Evolutionary conservation across 305 asterid genomes (phyloP).

Genomic region (Coffea humblotiana): DNA sequence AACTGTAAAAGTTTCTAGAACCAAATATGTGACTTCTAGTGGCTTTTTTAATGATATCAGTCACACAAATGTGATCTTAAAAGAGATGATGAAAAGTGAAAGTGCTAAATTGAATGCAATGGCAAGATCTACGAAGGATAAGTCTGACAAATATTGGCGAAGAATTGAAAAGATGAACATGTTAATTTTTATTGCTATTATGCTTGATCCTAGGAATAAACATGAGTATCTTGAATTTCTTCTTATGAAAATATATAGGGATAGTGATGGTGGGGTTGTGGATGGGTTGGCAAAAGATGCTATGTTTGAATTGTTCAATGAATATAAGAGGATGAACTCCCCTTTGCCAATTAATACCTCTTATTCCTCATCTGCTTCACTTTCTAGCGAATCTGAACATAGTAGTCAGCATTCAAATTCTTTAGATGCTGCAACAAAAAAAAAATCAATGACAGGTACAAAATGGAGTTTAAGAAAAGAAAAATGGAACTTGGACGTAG

Average conservation of each 20-base stretch:
- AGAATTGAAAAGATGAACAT: not conserved
- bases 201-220: not conserved
- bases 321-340: not conserved
- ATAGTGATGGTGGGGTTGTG: not conserved
- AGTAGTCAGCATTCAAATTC: not conserved
- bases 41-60: no score
- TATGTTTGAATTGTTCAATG: not conserved
- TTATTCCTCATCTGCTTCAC: not conserved
- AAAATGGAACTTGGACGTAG: not conserved
- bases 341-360: not conserved
- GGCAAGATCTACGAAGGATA: not conserved
- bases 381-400: not conserved
- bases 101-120: not conserved
- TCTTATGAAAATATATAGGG: not conserved
- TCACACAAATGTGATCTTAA: not conserved
- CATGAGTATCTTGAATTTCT: not conserved
- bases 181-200: no score
- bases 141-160: not conserved
- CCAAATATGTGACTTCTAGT: not conserved
- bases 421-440: not conserved
- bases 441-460: not conserved
- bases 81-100: not conserved
- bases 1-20: not conserved
- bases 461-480: not conserved
- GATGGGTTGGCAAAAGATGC: not conserved